These are phyloP conservation scores for Cryptococcus jaspeensis DNA, from an alignment of 1,284 basidiomycete genomes.

Conservation along the genomic window DNA sequence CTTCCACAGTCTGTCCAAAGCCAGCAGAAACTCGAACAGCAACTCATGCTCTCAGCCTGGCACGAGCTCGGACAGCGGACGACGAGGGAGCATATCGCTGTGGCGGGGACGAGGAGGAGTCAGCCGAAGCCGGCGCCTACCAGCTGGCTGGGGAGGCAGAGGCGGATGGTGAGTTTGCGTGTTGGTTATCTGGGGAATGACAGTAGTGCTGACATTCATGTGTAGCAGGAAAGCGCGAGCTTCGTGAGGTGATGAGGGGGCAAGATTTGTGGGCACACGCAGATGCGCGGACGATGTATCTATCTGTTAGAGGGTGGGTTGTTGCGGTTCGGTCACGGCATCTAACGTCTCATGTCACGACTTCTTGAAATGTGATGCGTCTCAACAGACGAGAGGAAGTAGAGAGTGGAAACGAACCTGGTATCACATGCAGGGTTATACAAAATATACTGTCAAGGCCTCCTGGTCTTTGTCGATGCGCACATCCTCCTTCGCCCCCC, in stretches of 20 bases:
- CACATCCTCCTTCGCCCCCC: neutral
- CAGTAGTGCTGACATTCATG: neutral
- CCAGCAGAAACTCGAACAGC: conserved; percentile 71
- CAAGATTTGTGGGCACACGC: too few relatives aligned
- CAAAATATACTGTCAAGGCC: neutral
- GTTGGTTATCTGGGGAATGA: too few relatives aligned
- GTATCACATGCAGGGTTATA: conserved; percentile 14
- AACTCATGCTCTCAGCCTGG: conserved; percentile 72
- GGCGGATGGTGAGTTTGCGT: conserved; percentile 34
- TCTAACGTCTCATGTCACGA: too few relatives aligned
- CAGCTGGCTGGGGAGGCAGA: conserved; percentile 64
- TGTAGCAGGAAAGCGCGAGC: conserved; percentile 11
- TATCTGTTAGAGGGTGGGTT: too few relatives aligned
- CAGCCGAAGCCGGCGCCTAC: conserved; percentile 54
- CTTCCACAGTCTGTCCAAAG: conserved; percentile 36
- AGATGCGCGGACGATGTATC: too few relatives aligned
- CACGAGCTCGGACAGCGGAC: conserved; percentile 67
- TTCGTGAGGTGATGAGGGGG: conserved; percentile 4
- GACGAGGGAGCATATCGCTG: conserved; percentile 55
- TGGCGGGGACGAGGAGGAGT: conserved; percentile 31
- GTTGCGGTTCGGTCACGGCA: too few relatives aligned
- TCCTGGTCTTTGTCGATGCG: neutral
- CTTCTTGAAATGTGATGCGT: too few relatives aligned
- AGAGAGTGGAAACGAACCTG: neutral
- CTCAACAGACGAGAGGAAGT: too few relatives aligned